Conservation (phyloP, 257 asterid genomes). For the Primulina huaijiensis region DNA sequence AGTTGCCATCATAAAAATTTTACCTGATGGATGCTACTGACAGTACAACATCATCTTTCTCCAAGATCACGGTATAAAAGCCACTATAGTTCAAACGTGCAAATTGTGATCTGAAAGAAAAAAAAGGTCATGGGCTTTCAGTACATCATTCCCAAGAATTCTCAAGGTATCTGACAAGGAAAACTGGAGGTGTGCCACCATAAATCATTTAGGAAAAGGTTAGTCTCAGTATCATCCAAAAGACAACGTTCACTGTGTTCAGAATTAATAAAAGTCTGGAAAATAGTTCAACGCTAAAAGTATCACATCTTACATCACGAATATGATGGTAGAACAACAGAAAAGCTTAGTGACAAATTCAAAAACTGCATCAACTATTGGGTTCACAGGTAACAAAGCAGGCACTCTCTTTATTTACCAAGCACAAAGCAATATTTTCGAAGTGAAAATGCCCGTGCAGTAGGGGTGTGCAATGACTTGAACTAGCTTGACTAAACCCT, state of each 20-base stretch:
- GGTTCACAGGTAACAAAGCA: slow-evolving; percentile 19
- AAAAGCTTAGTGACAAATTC: background rate
- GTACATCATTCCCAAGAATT: slow-evolving; percentile 14
- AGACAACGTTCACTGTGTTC: background rate
- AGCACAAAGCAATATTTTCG: slow-evolving; percentile 15
- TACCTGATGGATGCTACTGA: slow-evolving; percentile 96
- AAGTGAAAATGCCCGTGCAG: background rate
- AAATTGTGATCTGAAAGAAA: slow-evolving; percentile 71
- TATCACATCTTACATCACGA: background rate
- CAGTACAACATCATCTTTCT: slow-evolving; percentile 72
- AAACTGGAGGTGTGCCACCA: slow-evolving; percentile 2
- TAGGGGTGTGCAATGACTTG: background rate
- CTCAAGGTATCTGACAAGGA: slow-evolving; percentile 10
- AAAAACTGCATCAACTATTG: slow-evolving; percentile 17
- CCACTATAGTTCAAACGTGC: slow-evolving; percentile 84
- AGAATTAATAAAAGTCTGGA: background rate
- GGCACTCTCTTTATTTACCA: slow-evolving; percentile 2
- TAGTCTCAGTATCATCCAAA: slow-evolving; percentile 16
- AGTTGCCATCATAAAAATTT: slow-evolving; percentile 2
- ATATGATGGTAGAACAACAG: background rate
- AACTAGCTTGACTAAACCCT: slow-evolving; percentile 7
- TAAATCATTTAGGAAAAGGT: background rate
- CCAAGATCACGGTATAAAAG: slow-evolving; percentile 77
- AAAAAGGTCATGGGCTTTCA: slow-evolving; percentile 24
- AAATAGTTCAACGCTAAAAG: too few relatives aligned